Percentiles rank a stretch among this genome's conserved stretches.
phyloP scores from a whole-genome alignment of 1,284 basidiomycete genomes.

The Puccinia horiana region DNA sequence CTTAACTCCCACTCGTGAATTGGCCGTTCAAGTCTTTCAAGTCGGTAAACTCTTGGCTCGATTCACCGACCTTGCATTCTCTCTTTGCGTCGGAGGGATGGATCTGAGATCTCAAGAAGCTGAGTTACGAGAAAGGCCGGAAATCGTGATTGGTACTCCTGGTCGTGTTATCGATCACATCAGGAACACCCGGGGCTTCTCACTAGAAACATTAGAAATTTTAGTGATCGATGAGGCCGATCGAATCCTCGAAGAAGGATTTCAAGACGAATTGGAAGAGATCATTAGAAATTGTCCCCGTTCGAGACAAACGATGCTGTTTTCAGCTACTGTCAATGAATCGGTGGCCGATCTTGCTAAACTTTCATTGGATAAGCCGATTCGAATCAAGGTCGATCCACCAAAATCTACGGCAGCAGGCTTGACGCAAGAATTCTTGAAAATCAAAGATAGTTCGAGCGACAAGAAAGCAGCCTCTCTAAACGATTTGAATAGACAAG shows the following conservation, averaged over 20 bases:
- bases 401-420: conserved; percentile 82
- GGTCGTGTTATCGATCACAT: conserved; percentile 96
- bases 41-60: conserved; percentile 80
- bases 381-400: conserved; percentile 91
- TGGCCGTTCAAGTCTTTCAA: conserved; percentile 90
- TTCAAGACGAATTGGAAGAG: conserved; percentile 90
- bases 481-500: conserved; percentile 85
- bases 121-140: conserved; percentile 78
- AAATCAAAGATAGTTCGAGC: conserved; percentile 56
- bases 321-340: conserved; percentile 98
- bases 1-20: conserved; percentile 87
- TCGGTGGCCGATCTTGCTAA: conserved; percentile 88
- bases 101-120: conserved; percentile 87
- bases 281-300: conserved; percentile 86
- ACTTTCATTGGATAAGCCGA: conserved; percentile 86
- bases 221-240: conserved; percentile 96
- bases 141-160: conserved; percentile 90
- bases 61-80: conserved; percentile 84
- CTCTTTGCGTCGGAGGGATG: conserved; percentile 85
- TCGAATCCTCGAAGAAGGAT: conserved; percentile 95
- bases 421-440: conserved; percentile 86
- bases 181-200: conserved; percentile 90
- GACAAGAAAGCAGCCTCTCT: conserved; percentile 67
- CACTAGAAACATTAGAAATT: conserved; percentile 87
- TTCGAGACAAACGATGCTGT: conserved; percentile 93